Conservation (phyloP, 345 rosid genomes). For the Eucalyptus victrix region DNA sequence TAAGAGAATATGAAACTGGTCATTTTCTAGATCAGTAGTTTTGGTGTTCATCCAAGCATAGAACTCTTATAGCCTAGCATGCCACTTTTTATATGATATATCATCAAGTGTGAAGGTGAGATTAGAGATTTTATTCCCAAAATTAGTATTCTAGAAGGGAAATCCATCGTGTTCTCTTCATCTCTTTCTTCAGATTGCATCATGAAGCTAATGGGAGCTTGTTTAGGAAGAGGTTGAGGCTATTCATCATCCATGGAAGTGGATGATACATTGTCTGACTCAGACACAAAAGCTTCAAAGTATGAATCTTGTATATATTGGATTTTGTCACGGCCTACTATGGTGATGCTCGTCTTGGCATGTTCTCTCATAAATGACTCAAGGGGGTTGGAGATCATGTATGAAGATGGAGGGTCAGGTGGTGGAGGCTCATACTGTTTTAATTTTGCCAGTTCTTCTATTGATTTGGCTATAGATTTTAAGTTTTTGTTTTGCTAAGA, state of each 20-base stretch:
- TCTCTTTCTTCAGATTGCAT: not conserved
- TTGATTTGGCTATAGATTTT: too few species aligned
- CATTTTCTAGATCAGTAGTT: not conserved
- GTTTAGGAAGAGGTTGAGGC: not conserved
- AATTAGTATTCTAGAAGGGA: too few species aligned
- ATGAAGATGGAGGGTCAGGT: not conserved
- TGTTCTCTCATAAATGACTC: not conserved
- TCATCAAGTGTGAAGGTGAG: not conserved
- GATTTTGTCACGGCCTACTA: not conserved
- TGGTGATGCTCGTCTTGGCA: not conserved
- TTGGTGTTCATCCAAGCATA: not conserved
- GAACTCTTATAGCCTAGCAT: not conserved
- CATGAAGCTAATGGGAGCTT: not conserved
- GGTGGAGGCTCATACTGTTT: too few species aligned
- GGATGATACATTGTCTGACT: not conserved
- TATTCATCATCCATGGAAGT: not conserved
- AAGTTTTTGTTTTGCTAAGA: too few species aligned
- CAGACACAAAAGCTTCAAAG: not conserved
- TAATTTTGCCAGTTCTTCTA: rapidly evolving
- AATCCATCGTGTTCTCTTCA: too few species aligned
- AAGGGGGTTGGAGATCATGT: not conserved
- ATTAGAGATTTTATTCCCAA: too few species aligned
- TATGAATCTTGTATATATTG: not conserved
- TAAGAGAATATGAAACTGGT: not conserved
- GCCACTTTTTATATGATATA: not conserved